Base-by-base conservation (phyloP, 179 eudicot species). In the Spergularia azorica region DNA sequence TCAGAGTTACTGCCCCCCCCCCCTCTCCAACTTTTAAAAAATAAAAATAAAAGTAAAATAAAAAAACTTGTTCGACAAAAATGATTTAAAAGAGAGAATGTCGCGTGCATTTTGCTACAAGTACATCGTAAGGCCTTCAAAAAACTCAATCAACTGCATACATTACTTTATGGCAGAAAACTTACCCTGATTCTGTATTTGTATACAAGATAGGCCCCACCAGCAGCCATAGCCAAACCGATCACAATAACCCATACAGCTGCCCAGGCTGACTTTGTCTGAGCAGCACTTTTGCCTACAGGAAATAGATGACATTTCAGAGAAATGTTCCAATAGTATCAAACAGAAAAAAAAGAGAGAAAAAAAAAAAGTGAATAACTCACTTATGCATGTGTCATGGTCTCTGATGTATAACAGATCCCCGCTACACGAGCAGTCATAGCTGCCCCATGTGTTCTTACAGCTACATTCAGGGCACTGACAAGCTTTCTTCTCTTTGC, bases 381-480 rank as follows among this genome's bases (percentile, higher is more conserved):
- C 80, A 95, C 99, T 90, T 87, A 96, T 94, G 85, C 99, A 96
- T 67, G 98, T 91, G 83, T 96, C 99, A 75, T 94, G 98, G 74
- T 96, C 98, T 79, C 85, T 88, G 58, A 96, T 94, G 76, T 96
- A 96, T 89, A 96, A 78, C 52, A 88, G 93, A 79, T 89, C 93
- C 56, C 94, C 90, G 56, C 86, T 84, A 70, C 99, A 95, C 71
- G 87, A 71, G 84, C 99, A 95, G 2, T 91, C 92, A 55, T 94
- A 95, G 87, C 97, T 94, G 57, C 99, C 99, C 99, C 99, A 96
- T 39, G 94, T 94, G 81, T 96, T 85, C 90, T 88, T 92, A 87
- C 99, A 96, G 89, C 83, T 88, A 87, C 99, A 96, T 77, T 94
- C 96, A 39, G 98, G 71, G 84, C 99, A 96, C 80, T 94, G 97